Base-by-base conservation (phyloP, 2,329 filamentous ascomycete genomes). In the Acrocalymma vagum region DNA sequence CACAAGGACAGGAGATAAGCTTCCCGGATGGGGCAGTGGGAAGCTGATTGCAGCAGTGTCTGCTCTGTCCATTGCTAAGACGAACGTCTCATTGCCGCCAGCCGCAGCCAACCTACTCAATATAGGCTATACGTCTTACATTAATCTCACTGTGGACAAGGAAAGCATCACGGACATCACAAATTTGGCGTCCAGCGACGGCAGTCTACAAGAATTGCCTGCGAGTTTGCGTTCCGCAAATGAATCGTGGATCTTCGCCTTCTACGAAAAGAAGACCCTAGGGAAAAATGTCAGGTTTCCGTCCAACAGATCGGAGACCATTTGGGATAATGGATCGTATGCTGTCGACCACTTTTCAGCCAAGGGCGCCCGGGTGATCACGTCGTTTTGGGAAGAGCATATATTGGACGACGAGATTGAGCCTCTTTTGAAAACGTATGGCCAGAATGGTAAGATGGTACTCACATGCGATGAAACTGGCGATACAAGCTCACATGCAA, bases 1-100 rank as follows among this genome's bases (percentile, higher is more conserved):
- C n/a, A n/a, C n/a, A n/a, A n/a, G n/a, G n/a, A n/a, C n/a, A n/a
- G n/a, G n/a, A n/a, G 63, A 53, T 5, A 32, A 51, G 3, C 28
- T 74, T 10, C 70, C 71, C 8, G 72, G 72, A 5, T 76, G 71
- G 69, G 70, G 70, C 3, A 35, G 56, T 15, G 61, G 68, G 14
- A 39, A 55, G 17, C 49, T 72, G 17, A 49, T 67, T 26, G 51
- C 60, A 27, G 40, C 62, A 18, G 39, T 62, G 16, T 45, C 49
- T 18, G 53, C 35, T 20, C 45, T 45, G 6, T 51, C 34, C 14
- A 13, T 50, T 29, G 33, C 11, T 21, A 34, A 28, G 10, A 18
- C 11, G 29, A 41, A 27, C 9, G 21, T 40, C 27, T 45, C 31
- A n/a, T n/a, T n/a, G n/a, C n/a, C n/a, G n/a, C n/a, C n/a, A n/a